Percentiles rank a stretch among this genome's conserved stretches.
Evolutionary conservation across 2,329 filamentous ascomycete species (phyloP).

Genomic region (Lachnellula willkommii): DNA sequence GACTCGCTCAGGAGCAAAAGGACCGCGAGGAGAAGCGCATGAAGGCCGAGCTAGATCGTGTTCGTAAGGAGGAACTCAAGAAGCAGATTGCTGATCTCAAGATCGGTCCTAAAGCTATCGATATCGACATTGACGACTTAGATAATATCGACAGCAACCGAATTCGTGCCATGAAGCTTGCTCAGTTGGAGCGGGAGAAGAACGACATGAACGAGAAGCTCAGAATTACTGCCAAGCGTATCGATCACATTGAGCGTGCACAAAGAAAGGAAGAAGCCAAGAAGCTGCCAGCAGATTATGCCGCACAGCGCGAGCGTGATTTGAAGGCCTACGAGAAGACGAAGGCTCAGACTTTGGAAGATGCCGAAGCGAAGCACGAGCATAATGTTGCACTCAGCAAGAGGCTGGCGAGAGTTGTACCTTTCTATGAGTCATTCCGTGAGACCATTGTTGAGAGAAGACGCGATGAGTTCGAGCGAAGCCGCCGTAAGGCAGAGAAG

Average conservation of each 20-base stretch:
- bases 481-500: slow-evolving; percentile 82
- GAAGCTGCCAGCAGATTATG: slow-evolving; percentile 82
- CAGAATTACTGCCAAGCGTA: slow-evolving; percentile 86
- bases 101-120: slow-evolving; percentile 69
- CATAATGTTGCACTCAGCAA: slow-evolving; percentile 91
- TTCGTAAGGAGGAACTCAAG: slow-evolving; percentile 89
- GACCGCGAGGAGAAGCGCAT: slow-evolving; percentile 83
- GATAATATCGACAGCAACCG: slow-evolving; percentile 83
- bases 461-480: slow-evolving; percentile 92
- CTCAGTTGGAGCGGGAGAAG: slow-evolving; percentile 96
- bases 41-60: slow-evolving; percentile 81
- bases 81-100: slow-evolving; percentile 89
- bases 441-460: slow-evolving; percentile 77
- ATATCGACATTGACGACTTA: slow-evolving; percentile 74
- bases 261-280: slow-evolving; percentile 94
- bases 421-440: slow-evolving; percentile 79
- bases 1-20: slow-evolving; percentile 85
- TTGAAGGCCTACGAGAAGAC: slow-evolving; percentile 72
- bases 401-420: slow-evolving; percentile 77
- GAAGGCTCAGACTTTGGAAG: slow-evolving; percentile 71
- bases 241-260: slow-evolving; percentile 94
- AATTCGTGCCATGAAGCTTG: slow-evolving; percentile 89
- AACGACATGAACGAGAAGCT: slow-evolving; percentile 89
- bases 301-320: slow-evolving; percentile 73
- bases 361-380: slow-evolving; percentile 82